These are phyloP conservation scores for Candida qinlingensis DNA, from an alignment of 805 yeast species.

Conservation along the genomic window DNA sequence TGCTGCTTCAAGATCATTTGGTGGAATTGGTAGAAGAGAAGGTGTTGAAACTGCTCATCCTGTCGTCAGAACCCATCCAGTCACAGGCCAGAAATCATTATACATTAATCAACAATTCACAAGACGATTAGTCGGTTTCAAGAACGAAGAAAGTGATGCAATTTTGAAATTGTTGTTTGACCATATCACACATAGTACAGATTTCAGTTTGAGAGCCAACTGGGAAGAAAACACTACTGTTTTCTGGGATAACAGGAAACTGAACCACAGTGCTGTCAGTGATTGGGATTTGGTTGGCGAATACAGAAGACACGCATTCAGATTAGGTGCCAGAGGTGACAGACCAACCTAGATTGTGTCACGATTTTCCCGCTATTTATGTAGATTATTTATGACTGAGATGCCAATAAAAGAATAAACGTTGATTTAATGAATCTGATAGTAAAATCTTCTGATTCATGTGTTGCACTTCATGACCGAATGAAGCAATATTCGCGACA, in stretches of 20 bases:
- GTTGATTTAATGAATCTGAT: background rate
- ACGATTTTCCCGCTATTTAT: too few species aligned
- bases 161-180: slow-evolving; percentile 42
- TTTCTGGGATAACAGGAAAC: slow-evolving; percentile 24
- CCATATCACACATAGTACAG: slow-evolving; percentile 41
- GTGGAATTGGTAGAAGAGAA: slow-evolving; percentile 41
- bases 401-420: too few species aligned
- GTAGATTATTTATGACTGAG: too few species aligned
- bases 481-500: background rate
- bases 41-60: slow-evolving; percentile 37
- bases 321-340: slow-evolving; percentile 11
- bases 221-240: slow-evolving; percentile 22
- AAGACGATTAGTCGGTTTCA: slow-evolving; percentile 45
- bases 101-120: slow-evolving; percentile 50
- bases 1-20: slow-evolving; percentile 42
- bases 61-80: slow-evolving; percentile 58
- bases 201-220: slow-evolving; percentile 19
- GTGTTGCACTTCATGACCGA: background rate
- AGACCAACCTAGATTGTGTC: slow-evolving; percentile 1
- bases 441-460: too few species aligned
- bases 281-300: slow-evolving; percentile 34
- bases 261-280: slow-evolving; percentile 49
- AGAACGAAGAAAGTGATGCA: slow-evolving; percentile 43
- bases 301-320: slow-evolving; percentile 10
- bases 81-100: slow-evolving; percentile 56